phyloP scores from a whole-genome alignment of 495 filamentous ascomycete genomes.

The Xylaria grammica region DNA sequence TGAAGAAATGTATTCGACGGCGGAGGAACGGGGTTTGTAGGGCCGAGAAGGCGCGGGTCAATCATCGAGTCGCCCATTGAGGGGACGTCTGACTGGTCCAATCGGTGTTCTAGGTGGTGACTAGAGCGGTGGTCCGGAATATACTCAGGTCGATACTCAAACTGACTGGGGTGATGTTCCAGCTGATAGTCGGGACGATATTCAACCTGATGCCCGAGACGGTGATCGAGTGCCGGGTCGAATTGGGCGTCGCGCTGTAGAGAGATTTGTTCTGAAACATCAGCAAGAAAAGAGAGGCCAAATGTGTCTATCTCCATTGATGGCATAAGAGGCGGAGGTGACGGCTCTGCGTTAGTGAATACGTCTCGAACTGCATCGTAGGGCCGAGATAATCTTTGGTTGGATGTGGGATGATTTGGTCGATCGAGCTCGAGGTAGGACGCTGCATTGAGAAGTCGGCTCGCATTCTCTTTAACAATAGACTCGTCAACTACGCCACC shows the following conservation, averaged over 20 bases:
- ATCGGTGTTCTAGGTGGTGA: constrained; percentile 12
- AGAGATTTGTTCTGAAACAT: constrained; percentile 29
- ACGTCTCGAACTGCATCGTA: constrained; percentile 57
- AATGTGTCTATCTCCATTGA: constrained; percentile 24
- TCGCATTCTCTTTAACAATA: constrained; percentile 3
- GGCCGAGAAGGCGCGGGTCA: constrained; percentile 31
- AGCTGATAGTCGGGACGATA: constrained; percentile 16
- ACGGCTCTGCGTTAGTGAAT: constrained; percentile 42
- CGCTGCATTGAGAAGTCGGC: constrained; percentile 36
- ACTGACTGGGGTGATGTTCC: constrained; percentile 14
- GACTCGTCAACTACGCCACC: constrained; percentile 12
- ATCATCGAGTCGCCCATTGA: constrained; percentile 28
- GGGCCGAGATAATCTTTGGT: constrained; percentile 41
- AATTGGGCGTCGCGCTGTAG: constrained; percentile 19
- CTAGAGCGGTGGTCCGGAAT: constrained; percentile 11
- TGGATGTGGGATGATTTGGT: constrained; percentile 8
- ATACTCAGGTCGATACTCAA: constrained; percentile 19
- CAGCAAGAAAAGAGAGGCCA: constrained; percentile 40
- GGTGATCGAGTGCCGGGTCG: constrained; percentile 12
- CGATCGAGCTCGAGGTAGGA: constrained; percentile 15
- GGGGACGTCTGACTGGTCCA: constrained; percentile 1
- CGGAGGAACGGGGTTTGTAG: constrained; percentile 11
- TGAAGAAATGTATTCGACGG: constrained; percentile 45
- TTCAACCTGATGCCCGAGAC: constrained; percentile 7
- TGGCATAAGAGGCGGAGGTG: constrained; percentile 24